phyloP scores from a whole-genome alignment of 2,329 filamentous ascomycete species.

The Sphaerostilbella broomeana region DNA sequence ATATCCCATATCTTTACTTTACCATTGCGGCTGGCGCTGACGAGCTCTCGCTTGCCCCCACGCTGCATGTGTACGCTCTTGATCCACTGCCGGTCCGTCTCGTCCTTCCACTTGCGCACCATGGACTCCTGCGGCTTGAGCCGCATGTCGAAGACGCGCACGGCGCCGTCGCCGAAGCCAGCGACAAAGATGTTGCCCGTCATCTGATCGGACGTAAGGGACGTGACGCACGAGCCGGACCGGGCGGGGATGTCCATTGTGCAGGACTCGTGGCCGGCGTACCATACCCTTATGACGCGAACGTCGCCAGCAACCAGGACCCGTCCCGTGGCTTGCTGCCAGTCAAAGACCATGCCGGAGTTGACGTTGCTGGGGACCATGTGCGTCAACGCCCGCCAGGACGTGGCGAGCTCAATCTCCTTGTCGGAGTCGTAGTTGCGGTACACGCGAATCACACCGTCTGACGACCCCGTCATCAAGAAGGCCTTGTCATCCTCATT shows the following conservation, averaged over 20 bases:
- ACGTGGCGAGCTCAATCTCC: constrained; percentile 76
- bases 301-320: constrained; percentile 95
- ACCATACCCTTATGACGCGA: constrained; percentile 93
- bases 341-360: constrained; percentile 94
- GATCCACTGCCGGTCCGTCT: constrained; percentile 79
- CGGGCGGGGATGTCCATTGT: constrained; percentile 89
- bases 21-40: constrained; percentile 85
- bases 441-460: constrained; percentile 90
- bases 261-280: constrained; percentile 87
- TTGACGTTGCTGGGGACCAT: constrained; percentile 92
- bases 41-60: constrained; percentile 82
- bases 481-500: constrained; percentile 97
- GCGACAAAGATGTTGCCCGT: constrained; percentile 94
- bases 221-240: constrained; percentile 92
- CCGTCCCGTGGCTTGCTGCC: constrained; percentile 95
- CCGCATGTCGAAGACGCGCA: constrained; percentile 89
- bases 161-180: constrained; percentile 90
- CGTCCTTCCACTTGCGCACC: constrained; percentile 95
- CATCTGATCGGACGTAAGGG: constrained; percentile 93
- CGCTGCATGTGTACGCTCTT: constrained; percentile 95
- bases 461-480: constrained; percentile 89
- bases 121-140: constrained; percentile 79
- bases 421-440: constrained; percentile 77
- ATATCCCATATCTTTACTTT: constrained; percentile 97
- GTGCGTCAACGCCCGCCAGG: constrained; percentile 88